Evolutionary conservation across 768 basidiomycete species (phyloP).

Genomic region (Pisolithus marmoratus): DNA sequence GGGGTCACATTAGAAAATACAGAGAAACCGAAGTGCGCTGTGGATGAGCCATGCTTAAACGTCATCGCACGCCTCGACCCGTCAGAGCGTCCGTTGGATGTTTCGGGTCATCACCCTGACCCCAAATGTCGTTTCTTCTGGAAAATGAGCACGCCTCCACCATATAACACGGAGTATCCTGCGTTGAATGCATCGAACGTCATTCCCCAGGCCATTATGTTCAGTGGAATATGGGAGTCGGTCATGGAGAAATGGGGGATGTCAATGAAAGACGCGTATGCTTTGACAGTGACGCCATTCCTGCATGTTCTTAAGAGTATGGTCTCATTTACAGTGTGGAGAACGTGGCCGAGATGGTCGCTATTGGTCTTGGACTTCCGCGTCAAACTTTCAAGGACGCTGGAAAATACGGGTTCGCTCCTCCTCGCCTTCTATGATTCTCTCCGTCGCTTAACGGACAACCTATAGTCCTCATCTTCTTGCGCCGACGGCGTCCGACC

Average conservation of each 20-base stretch:
- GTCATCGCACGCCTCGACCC: slow-evolving; percentile 76
- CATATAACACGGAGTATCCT: slow-evolving; percentile 76
- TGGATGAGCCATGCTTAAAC: slow-evolving; percentile 73
- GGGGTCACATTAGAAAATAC: slow-evolving; percentile 97
- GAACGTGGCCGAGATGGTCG: slow-evolving; percentile 82
- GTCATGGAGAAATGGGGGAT: slow-evolving; percentile 84
- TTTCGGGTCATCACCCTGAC: slow-evolving; percentile 73
- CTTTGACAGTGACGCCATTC: background rate
- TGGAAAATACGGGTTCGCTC: slow-evolving; percentile 72
- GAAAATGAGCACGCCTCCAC: slow-evolving; percentile 71
- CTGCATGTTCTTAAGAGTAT: slow-evolving; percentile 3
- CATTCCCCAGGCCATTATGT: slow-evolving; percentile 53
- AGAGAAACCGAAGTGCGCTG: slow-evolving; percentile 84
- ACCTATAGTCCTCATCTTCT: slow-evolving; percentile 69
- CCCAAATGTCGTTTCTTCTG: slow-evolving; percentile 96
- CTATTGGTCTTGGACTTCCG: slow-evolving; percentile 75
- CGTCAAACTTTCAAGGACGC: slow-evolving; percentile 69
- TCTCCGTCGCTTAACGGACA: slow-evolving; percentile 1
- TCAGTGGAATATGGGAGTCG: slow-evolving; percentile 61
- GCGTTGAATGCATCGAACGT: slow-evolving; percentile 78
- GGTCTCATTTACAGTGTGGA: slow-evolving; percentile 52
- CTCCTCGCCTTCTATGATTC: background rate
- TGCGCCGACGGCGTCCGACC: slow-evolving; percentile 90
- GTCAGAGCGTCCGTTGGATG: slow-evolving; percentile 80
- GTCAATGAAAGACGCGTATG: slow-evolving; percentile 85